phyloP scores from a whole-genome alignment of 2,329 filamentous ascomycete species.

The Penicillium olsonii region DNA sequence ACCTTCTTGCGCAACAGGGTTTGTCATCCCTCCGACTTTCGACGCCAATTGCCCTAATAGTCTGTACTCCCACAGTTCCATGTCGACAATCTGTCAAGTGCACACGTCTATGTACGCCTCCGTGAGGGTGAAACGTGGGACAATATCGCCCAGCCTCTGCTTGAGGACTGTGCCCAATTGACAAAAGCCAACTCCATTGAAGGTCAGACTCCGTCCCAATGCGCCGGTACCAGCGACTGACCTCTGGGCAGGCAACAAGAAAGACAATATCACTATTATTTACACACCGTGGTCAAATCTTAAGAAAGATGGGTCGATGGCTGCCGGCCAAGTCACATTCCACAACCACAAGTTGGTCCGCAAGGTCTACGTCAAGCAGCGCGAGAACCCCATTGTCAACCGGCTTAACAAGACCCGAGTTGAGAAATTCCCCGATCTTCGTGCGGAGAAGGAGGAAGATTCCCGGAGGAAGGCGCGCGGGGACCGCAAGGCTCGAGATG shows the following conservation, averaged over 20 bases:
- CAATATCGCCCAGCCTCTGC: conserved; percentile 68
- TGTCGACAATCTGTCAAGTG: conserved; percentile 94
- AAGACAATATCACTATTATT: conserved; percentile 93
- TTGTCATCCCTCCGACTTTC: conserved; percentile 17
- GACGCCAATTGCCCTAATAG: conserved; percentile 11
- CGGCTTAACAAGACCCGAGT: conserved; percentile 96
- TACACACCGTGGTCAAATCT: conserved; percentile 98
- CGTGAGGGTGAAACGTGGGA: conserved; percentile 81
- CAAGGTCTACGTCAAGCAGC: conserved; percentile 73
- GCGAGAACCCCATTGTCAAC: conserved; percentile 91
- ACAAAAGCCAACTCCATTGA: conserved; percentile 99
- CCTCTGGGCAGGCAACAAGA: conserved; percentile 77
- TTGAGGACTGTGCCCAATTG: conserved; percentile 90
- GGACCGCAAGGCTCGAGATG: conserved; percentile 54
- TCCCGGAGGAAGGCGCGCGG: conserved; percentile 69
- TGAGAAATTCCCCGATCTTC: conserved; percentile 82
- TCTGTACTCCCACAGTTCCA: conserved; percentile 67
- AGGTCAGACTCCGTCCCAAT: conserved; percentile 52
- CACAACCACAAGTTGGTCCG: conserved; percentile 83
- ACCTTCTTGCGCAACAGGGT: conserved; percentile 30
- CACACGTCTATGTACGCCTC: conserved; percentile 92
- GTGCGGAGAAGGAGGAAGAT: conserved; percentile 77
- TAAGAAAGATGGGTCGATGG: conserved; percentile 94
- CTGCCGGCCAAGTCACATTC: conserved; percentile 90
- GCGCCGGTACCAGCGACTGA: conserved; percentile 15